Evolutionary conservation across 2,329 filamentous ascomycete genomes (phyloP).

Genomic region (Fusarium sp.): DNA sequence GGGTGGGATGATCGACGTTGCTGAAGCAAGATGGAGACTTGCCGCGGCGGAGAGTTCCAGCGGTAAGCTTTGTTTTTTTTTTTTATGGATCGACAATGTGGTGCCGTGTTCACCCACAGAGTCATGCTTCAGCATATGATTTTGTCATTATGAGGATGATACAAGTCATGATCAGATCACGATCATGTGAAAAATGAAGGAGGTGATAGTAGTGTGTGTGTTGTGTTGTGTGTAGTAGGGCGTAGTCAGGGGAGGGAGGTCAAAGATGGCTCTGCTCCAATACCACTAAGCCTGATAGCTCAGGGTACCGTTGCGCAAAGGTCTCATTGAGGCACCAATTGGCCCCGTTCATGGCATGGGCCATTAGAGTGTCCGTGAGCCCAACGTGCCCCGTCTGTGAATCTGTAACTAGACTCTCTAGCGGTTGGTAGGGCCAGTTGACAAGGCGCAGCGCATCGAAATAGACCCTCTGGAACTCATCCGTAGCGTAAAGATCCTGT

Average conservation of each 20-base stretch:
- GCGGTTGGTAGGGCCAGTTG: constrained; percentile 49
- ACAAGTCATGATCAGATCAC: constrained; percentile 12
- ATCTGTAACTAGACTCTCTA: constrained; percentile 34
- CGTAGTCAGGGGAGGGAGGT: neutral
- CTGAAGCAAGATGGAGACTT: constrained; percentile 22
- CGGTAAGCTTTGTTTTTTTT: constrained; percentile 5
- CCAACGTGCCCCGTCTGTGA: constrained; percentile 36
- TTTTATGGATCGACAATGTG: constrained; percentile 35
- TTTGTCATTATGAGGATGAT: constrained; percentile 25
- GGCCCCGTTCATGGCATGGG: constrained; percentile 33
- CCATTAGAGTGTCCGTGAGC: constrained; percentile 35
- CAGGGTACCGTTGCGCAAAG: constrained; percentile 35
- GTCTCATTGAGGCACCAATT: constrained; percentile 30
- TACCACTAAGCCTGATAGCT: constrained; percentile 30
- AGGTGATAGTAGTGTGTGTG: neutral
- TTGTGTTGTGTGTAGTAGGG: neutral
- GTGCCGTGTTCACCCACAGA: constrained; percentile 39
- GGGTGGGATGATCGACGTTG: constrained; percentile 24
- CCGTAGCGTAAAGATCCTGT: constrained; percentile 52
- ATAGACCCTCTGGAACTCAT: constrained; percentile 52
- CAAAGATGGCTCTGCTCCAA: constrained; percentile 18
- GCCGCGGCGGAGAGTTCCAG: constrained; percentile 24
- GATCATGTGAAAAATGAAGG: constrained; percentile 7
- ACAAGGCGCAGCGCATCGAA: constrained; percentile 48
- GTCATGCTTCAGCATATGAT: constrained; percentile 29